Percentiles rank a stretch among this genome's conserved stretches.
Conservation (phyloP, 257 asterid species). For the Perilla frutescens region DNA sequence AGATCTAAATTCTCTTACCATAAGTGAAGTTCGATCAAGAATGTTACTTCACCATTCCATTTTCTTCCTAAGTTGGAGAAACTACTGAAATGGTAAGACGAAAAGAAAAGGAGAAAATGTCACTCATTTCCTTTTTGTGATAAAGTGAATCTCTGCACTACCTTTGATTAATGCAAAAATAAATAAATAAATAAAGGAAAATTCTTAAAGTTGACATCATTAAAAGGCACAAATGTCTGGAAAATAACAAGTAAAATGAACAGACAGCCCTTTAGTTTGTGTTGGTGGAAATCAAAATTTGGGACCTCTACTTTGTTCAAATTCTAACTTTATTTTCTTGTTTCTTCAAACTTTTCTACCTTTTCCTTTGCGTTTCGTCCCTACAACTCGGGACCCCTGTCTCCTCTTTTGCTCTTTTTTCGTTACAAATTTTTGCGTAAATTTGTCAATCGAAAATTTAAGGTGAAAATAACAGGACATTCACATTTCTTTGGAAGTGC, state of each 20-base stretch:
- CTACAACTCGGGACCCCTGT: slow-evolving; percentile 49
- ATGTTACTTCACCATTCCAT: slow-evolving; percentile 7
- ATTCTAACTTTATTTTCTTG: slow-evolving; percentile 23
- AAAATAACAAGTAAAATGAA: slow-evolving; percentile 10
- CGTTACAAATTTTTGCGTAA: slow-evolving; percentile 17
- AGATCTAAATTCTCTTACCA: neutral
- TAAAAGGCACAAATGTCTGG: slow-evolving; percentile 24
- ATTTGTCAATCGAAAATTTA: slow-evolving; percentile 33
- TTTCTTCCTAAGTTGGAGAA: slow-evolving; percentile 4
- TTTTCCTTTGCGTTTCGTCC: slow-evolving; percentile 32
- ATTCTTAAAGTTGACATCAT: slow-evolving; percentile 26
- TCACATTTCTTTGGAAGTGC: slow-evolving; percentile 41
- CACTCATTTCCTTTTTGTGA: slow-evolving; percentile 2
- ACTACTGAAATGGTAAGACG: neutral
- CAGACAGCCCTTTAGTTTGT: slow-evolving; percentile 30
- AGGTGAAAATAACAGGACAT: slow-evolving; percentile 48
- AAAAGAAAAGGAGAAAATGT: neutral
- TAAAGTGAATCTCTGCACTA: slow-evolving; percentile 19
- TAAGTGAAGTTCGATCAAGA: neutral
- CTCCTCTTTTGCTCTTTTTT: slow-evolving; percentile 37
- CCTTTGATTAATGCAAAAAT: slow-evolving; percentile 9
- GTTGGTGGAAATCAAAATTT: slow-evolving; percentile 30
- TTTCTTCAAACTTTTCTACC: slow-evolving; percentile 27
- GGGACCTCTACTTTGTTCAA: slow-evolving; percentile 32
- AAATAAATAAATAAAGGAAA: neutral